A percentile compares a stretch with the other conserved stretches of the same genome.
phyloP scores from a whole-genome alignment of 352 stramenopile genomes.

The Peronospora farinosa region DNA sequence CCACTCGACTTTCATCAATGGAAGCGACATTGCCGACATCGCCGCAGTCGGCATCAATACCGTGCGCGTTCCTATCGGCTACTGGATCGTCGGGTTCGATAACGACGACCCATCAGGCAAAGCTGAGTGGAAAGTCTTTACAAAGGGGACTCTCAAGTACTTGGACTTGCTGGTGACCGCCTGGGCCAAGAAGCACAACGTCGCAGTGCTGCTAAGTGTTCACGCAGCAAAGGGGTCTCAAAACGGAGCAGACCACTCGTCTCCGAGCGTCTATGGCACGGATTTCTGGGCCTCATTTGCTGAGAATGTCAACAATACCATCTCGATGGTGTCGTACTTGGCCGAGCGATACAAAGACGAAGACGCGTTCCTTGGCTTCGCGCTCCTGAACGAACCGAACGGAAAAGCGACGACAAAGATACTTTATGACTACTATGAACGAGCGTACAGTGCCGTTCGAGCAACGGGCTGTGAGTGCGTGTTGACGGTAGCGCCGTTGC shows the following conservation, averaged over 20 bases:
- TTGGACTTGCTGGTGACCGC: slow-evolving; percentile 38
- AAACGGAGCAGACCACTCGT: slow-evolving; percentile 70
- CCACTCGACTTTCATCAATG: slow-evolving; percentile 59
- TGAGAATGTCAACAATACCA: slow-evolving; percentile 60
- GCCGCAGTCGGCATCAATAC: slow-evolving; percentile 63
- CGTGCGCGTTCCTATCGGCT: slow-evolving; percentile 71
- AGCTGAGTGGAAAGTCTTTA: slow-evolving; percentile 45
- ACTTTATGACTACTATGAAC: slow-evolving; percentile 73
- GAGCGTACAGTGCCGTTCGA: slow-evolving; percentile 57
- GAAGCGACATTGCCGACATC: slow-evolving; percentile 59
- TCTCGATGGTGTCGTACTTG: slow-evolving; percentile 41
- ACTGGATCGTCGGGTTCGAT: slow-evolving; percentile 74
- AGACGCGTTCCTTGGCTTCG: slow-evolving; percentile 62
- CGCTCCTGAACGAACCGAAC: slow-evolving; percentile 63
- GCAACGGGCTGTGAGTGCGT: slow-evolving; percentile 55
- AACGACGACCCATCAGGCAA: slow-evolving; percentile 38
- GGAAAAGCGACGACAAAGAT: slow-evolving; percentile 42
- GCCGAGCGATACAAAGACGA: slow-evolving; percentile 56
- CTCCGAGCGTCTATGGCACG: slow-evolving; percentile 34
- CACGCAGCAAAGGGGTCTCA: slow-evolving; percentile 74
- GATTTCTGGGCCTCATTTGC: slow-evolving; percentile 41
- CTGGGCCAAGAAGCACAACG: slow-evolving; percentile 40
- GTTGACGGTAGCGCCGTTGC: slow-evolving; percentile 42
- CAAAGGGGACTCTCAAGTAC: slow-evolving; percentile 40
- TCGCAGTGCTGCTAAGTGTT: slow-evolving; percentile 63